These are phyloP conservation scores for Pythium angustatum DNA, from an alignment of 352 stramenopile species.

Conservation along the genomic window DNA sequence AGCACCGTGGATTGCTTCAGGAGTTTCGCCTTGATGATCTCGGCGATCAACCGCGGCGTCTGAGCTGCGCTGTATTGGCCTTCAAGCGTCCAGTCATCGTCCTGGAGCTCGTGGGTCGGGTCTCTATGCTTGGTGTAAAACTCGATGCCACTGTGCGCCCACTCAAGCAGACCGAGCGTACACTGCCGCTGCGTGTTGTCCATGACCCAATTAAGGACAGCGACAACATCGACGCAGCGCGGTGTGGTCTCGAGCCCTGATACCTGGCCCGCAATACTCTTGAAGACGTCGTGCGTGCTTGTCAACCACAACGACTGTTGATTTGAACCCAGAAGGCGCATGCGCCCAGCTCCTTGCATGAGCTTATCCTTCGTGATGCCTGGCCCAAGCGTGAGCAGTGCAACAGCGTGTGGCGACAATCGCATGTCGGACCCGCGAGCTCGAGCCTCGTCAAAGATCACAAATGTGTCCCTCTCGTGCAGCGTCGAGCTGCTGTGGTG, in stretches of 20 bases:
- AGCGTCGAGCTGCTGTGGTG: conserved; percentile 67
- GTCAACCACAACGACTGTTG: conserved; percentile 72
- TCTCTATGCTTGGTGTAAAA: conserved; percentile 42
- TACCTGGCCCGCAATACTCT: conserved; percentile 41
- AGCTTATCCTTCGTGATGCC: conserved; percentile 91
- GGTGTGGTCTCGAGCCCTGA: too few species aligned
- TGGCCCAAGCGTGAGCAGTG: conserved; percentile 81
- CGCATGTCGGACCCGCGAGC: conserved; percentile 90
- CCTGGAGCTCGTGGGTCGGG: not conserved
- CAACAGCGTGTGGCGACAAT: conserved; percentile 54
- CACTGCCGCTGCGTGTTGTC: conserved; percentile 78
- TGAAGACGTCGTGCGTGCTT: conserved; percentile 64
- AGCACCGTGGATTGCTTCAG: not conserved
- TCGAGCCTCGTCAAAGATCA: conserved; percentile 89
- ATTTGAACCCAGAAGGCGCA: conserved; percentile 71
- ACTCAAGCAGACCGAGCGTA: conserved; percentile 66
- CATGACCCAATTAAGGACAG: conserved; percentile 84
- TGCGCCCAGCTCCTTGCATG: conserved; percentile 88
- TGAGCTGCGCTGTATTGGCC: not conserved
- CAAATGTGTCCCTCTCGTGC: conserved; percentile 79
- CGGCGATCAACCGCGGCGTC: not conserved
- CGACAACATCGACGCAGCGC: not conserved
- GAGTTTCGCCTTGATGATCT: not conserved
- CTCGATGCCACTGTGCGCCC: conserved; percentile 76
- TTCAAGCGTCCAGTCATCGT: conserved; percentile 36